Base-by-base conservation (phyloP, 352 stramenopile species). In the Elongisporangium anandrum region DNA sequence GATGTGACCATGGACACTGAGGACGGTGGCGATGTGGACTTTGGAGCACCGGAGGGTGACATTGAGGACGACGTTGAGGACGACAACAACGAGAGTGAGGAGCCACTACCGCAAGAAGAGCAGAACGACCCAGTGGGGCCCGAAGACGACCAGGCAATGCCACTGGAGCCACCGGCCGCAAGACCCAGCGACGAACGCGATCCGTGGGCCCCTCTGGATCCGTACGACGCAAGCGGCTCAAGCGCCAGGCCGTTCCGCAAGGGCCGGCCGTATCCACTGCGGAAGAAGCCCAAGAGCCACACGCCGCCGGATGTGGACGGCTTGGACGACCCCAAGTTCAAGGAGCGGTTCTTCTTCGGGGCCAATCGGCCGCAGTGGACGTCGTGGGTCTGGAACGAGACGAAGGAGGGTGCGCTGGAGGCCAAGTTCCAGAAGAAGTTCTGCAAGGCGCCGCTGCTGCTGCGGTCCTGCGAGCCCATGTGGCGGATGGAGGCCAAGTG, bases 401-500 rank as follows among this genome's bases (percentile, higher is more conserved):
- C 76, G 2, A 29, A 64, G 22, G 70, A 86, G 20, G 74, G 68
- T 12, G 66, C 73, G 17, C 52, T 90, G 1, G 79, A 88, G 49
- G 73, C 70, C 13, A 88, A 77, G 16, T 90, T 82, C 58, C 79
- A 77, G 54, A 82, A 75, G 54, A 80, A 76, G 15, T 90, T 88
- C 49, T 89, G 79, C 49, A 75, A 77, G 12, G 63, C 69, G 21
- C 70, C 72, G 22, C 55, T 85, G 22, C 62, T 92, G 15, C 63
- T 75, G 29, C 85, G 76, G 50, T 87, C 48, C 41, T 86, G 70
- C 51, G 72, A 86, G 20, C 61, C 61, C 21, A 59, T 90, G 5
- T 92, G 83, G 83, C 69, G 74, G 29, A 60, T 84, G 19, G 83
- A 92, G 56, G 68, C 71, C 20, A 90, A 90, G 60, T 93, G 83